Conservation (phyloP, 257 asterid species). For the Phtheirospermum japonicum region DNA sequence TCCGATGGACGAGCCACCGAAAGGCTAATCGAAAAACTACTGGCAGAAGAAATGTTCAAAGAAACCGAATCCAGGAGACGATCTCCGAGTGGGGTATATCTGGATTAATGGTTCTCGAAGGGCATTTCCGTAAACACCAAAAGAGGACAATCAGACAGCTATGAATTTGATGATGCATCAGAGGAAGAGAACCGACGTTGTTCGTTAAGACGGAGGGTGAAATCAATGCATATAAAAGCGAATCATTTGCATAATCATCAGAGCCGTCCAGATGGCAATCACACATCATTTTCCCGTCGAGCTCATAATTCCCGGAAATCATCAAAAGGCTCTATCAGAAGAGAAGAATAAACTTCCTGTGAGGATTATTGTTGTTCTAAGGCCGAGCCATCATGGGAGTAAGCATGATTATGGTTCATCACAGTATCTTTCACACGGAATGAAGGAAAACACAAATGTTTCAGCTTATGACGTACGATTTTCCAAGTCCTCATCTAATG, state of each 20-base stretch:
- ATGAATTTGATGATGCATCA: conserved; percentile 26
- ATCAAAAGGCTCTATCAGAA: conserved; percentile 30
- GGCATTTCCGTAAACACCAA: conserved; percentile 39
- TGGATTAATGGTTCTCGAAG: conserved; percentile 78
- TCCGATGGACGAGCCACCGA: conserved; percentile 34
- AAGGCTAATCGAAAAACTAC: conserved; percentile 31
- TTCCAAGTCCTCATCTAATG: conserved; percentile 33
- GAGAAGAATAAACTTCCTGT: conserved; percentile 37
- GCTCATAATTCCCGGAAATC: conserved; percentile 30
- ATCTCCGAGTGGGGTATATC: conserved; percentile 62
- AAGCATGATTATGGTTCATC: conserved; percentile 34
- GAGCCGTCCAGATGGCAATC: conserved; percentile 33
- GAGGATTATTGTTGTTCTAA: conserved; percentile 50
- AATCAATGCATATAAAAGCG: not conserved
- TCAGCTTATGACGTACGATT: conserved; percentile 27
- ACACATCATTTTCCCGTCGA: conserved; percentile 29
- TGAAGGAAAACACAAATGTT: conserved; percentile 26
- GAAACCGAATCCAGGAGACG: conserved; percentile 41
- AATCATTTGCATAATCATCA: conserved; percentile 9
- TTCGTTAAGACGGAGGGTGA: conserved; percentile 39
- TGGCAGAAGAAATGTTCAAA: conserved; percentile 36
- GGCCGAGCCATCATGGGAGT: conserved; percentile 44
- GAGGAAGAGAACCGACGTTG: not conserved
- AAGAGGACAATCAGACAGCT: conserved; percentile 31
- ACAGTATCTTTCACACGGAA: conserved; percentile 32